phyloP scores from a whole-genome alignment of 2,329 filamentous ascomycete species.

The Pleomassaria siparia region DNA sequence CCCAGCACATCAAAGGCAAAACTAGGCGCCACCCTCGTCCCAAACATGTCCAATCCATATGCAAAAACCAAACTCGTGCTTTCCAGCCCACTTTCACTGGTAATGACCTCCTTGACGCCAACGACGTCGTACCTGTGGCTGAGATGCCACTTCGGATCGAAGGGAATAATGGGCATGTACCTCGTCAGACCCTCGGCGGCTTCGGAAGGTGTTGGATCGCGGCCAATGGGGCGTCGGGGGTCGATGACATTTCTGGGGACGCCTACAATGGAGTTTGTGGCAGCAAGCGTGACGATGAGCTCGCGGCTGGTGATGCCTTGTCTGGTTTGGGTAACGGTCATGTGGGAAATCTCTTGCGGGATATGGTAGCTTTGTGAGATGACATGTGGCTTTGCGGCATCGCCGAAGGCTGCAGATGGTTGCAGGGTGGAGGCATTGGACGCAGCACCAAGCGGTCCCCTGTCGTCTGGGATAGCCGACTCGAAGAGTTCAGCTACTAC shows the following conservation, averaged over 20 bases:
- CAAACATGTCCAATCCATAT: constrained; percentile 86
- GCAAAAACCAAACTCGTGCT: constrained; percentile 90
- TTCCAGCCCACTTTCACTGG: constrained; percentile 78
- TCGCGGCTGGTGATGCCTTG: constrained; percentile 89
- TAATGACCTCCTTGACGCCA: constrained; percentile 72
- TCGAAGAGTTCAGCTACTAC: constrained; percentile 89
- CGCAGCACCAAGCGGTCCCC: constrained; percentile 71
- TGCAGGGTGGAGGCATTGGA: constrained; percentile 77
- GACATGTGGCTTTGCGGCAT: constrained; percentile 68
- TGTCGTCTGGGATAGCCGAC: constrained; percentile 78
- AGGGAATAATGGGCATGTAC: constrained; percentile 76
- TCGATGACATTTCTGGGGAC: constrained; percentile 80
- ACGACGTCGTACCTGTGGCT: constrained; percentile 81
- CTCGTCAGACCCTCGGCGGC: constrained; percentile 77
- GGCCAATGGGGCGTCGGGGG: constrained; percentile 79
- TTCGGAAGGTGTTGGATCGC: constrained; percentile 79
- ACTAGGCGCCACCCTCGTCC: constrained; percentile 82
- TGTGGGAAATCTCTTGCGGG: constrained; percentile 72
- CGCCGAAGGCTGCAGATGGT: constrained; percentile 60
- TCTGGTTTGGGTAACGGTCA: constrained; percentile 83
- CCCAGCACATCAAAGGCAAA: constrained; percentile 89
- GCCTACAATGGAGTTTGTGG: constrained; percentile 72
- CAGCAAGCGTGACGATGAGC: constrained; percentile 75
- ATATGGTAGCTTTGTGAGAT: constrained; percentile 81
- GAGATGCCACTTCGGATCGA: constrained; percentile 78